These are phyloP conservation scores for Pseudogymnoascus sp. DNA, from an alignment of 2,329 filamentous ascomycete genomes.

Conservation along the genomic window DNA sequence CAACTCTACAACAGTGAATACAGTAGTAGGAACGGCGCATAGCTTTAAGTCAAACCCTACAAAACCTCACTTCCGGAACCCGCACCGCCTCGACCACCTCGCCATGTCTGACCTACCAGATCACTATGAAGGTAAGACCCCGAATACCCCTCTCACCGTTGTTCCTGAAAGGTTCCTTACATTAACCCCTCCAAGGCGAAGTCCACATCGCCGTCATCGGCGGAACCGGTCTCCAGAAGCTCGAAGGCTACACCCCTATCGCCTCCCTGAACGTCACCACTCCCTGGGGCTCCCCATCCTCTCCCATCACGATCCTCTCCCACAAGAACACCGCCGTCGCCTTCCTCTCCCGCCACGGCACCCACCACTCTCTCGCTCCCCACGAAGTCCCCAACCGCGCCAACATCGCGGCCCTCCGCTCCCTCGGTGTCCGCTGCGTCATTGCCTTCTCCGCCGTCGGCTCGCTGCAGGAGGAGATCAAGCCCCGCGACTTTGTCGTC, in stretches of 20 bases:
- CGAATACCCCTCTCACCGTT: not conserved
- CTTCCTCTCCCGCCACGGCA: constrained; percentile 88
- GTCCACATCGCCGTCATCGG: constrained; percentile 85
- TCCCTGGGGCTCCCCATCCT: constrained; percentile 77
- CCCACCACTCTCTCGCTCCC: constrained; percentile 80
- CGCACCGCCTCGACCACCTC: not conserved
- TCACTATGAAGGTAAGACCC: constrained; percentile 19
- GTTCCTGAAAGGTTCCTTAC: not conserved
- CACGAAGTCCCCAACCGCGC: constrained; percentile 92
- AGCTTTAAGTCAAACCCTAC: not conserved
- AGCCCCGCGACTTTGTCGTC: constrained; percentile 91
- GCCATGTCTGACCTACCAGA: constrained; percentile 24
- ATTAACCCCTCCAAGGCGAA: constrained; percentile 40
- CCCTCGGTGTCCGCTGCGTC: constrained; percentile 79
- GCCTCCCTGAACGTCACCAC: constrained; percentile 70
- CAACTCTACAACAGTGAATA: not conserved
- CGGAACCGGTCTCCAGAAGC: constrained; percentile 82
- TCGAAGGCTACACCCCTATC: constrained; percentile 79
- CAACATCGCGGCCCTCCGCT: constrained; percentile 95
- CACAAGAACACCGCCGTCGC: constrained; percentile 77
- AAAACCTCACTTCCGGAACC: not conserved
- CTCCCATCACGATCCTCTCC: constrained; percentile 76
- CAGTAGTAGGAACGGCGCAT: not conserved
- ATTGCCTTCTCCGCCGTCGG: constrained; percentile 95
- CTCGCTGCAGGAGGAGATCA: constrained; percentile 83